Base-by-base conservation (phyloP, 2,329 filamentous ascomycete species). In the Pseudogymnoascus sp. region DNA sequence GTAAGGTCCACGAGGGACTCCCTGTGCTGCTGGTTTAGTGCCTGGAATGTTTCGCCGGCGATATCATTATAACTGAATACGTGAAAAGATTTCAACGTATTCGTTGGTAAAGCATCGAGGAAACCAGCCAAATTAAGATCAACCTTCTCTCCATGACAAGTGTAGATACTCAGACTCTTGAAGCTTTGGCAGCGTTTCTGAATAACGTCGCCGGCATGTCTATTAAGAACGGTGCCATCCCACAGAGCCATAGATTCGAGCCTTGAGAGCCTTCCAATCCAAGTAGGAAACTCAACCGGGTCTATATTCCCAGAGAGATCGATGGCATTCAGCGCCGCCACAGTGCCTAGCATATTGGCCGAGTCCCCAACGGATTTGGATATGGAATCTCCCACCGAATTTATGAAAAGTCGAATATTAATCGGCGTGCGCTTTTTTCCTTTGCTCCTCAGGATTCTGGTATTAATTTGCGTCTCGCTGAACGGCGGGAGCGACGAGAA, bases 111-210 rank as follows among this genome's bases (percentile, higher is more conserved):
- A 1, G 78, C 77, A 23, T 75, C 75, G 56, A 90, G 77, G 68
- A 90, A 88, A 2, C 76, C 75, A 0, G 85, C 81, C 60, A 88
- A 76, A 42, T 83, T 77, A 28, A 79, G 74, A 65, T 90, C 87
- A 5, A 81, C 78, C n/a, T 80, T 78, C 0, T 73, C 69, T 25
- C 76, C 75, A 14, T 68, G 67, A 63, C 75, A 78, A 34, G 69
- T 77, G 65, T 81, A 86, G 63, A 88, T 84, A 25, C 79, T 82
- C 21, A 91, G 73, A 40, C 82, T 80, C 46, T 79, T 79, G 68
- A 91, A 88, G 7, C 80, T 75, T 1, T 84, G 84, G 67, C 88
- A 91, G 67, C 82, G 77, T 23, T 79, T 71, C 23, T 79, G 77
- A 59, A 91, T 82, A 2, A 83, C 79, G 11, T 76, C 74, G 34